Base-by-base conservation (phyloP, 805 yeast genomes). In the Nakazawaea anatomiae region DNA sequence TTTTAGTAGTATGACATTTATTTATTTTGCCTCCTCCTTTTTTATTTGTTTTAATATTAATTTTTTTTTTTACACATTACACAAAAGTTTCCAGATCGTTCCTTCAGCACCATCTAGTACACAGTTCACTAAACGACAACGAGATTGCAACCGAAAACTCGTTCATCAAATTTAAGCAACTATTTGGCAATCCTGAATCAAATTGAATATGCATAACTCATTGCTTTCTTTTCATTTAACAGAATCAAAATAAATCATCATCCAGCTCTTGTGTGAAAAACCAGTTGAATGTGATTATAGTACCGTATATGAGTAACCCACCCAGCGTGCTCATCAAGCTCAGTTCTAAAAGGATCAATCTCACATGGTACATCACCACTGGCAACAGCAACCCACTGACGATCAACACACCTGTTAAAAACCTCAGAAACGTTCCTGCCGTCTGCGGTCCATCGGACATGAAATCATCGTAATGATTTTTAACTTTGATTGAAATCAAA, bases 251-350 rank as follows among this genome's bases (percentile, higher is more conserved):
- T 30, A 35, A 27, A 34, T 70, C 69, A 45, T 67, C 69, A 11
- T 73, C 76, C 34, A 73, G 77, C 32, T 68, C 56, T 29, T 79
- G 79, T 52, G 80, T 82, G 73, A 92, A 92, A 61, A 87, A 89
- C 63, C 83, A 73, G 4, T 88, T 83, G 64, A 92, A 92, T 6
- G 88, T 80, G 46, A 88, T 85, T 34, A 92, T 89, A 6, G 97
- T 85, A 5, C 83, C 78, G 67, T 87, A 91, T 44, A 92, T 88
- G 54, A 91, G 75, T 18, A 76, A 55, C n/a, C 98, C 98, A 12
- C 98, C 99, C 10, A 74, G 51, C 34, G 88, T 77, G 44, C 96
- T 86, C 83, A 92, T 83, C 18, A 79, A 57, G 39, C 47, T 51
- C 50, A 46, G 50, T 29, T 51, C 53, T 43, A 58, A 52, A 1